phyloP scores from a whole-genome alignment of 108 stramenopile species.

The Chaetoceros muelleri region DNA sequence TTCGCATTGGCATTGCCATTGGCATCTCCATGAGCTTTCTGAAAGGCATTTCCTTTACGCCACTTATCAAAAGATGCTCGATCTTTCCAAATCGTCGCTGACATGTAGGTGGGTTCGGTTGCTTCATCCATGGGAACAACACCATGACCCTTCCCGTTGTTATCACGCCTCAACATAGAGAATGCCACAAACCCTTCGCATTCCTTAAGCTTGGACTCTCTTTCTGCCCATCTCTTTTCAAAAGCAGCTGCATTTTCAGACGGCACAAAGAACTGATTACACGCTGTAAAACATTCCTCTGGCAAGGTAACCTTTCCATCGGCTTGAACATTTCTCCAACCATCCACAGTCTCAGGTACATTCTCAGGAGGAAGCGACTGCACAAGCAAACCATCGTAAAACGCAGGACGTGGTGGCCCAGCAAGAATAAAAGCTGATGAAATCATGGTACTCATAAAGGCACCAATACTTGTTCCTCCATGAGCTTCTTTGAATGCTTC shows the following conservation, averaged over 20 bases:
- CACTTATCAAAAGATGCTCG: slow-evolving; percentile 55
- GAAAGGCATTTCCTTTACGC: slow-evolving; percentile 44
- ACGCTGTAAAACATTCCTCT: slow-evolving; percentile 70
- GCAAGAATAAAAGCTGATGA: slow-evolving; percentile 49
- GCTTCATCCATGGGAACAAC: slow-evolving; percentile 40
- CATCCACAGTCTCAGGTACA: slow-evolving; percentile 62
- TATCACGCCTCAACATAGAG: slow-evolving; percentile 68
- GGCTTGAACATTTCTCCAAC: slow-evolving; percentile 74
- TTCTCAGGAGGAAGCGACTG: slow-evolving; percentile 31
- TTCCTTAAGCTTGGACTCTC: slow-evolving; percentile 47
- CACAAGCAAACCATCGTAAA: slow-evolving; percentile 68
- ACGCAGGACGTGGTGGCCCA: slow-evolving; percentile 70
- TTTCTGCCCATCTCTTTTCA: slow-evolving; percentile 65
- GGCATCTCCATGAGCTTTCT: slow-evolving; percentile 41
- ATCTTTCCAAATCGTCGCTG: slow-evolving; percentile 69
- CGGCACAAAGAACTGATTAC: slow-evolving; percentile 76
- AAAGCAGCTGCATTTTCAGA: slow-evolving; percentile 48
- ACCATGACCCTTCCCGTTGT: slow-evolving; percentile 72
- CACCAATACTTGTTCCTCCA: slow-evolving; percentile 75
- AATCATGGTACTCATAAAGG: slow-evolving; percentile 75
- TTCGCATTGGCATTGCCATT: slow-evolving; percentile 1
- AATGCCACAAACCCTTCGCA: slow-evolving; percentile 76
- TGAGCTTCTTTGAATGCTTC: slow-evolving; percentile 91
- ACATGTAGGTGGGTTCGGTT: slow-evolving; percentile 53
- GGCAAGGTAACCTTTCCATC: slow-evolving; percentile 52